Conservation (phyloP, 805 yeast genomes). For the Myxozyma sirexii region DNA sequence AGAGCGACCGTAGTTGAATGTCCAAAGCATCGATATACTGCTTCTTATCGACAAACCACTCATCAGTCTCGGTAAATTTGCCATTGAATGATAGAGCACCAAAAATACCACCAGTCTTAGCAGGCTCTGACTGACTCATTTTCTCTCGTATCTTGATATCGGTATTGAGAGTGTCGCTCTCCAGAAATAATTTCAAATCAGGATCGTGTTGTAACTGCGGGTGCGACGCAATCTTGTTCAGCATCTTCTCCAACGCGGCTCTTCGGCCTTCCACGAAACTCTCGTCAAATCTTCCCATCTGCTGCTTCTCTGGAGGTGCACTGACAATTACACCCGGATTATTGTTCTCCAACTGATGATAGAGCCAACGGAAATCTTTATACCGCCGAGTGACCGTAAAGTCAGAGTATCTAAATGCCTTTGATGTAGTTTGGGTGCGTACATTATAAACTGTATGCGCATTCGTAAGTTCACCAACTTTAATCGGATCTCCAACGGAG, state of each 20-base stretch:
- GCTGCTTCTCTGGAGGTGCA: constrained; percentile 94
- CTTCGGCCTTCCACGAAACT: constrained; percentile 87
- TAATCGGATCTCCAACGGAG: constrained; percentile 84
- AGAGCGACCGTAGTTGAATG: constrained; percentile 66
- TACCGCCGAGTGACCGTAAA: constrained; percentile 78
- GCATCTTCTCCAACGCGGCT: constrained; percentile 82
- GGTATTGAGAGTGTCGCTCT: constrained; percentile 66
- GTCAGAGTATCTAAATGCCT: constrained; percentile 46
- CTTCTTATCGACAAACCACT: constrained; percentile 70
- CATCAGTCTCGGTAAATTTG: constrained; percentile 76
- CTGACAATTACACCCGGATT: constrained; percentile 92
- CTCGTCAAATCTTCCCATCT: constrained; percentile 87
- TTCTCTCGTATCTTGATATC: constrained; percentile 74
- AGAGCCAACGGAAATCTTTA: constrained; percentile 91
- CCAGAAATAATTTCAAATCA: constrained; percentile 77
- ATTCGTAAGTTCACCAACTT: constrained; percentile 85
- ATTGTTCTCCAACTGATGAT: constrained; percentile 79
- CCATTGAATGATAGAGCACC: constrained; percentile 57
- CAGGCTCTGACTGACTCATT: constrained; percentile 45
- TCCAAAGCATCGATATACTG: constrained; percentile 72
- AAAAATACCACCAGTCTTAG: constrained; percentile 41
- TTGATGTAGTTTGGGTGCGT: constrained; percentile 58
- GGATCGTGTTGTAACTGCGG: constrained; percentile 64
- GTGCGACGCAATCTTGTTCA: constrained; percentile 64
- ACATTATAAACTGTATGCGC: constrained; percentile 89